Evolutionary conservation across 2,329 filamentous ascomycete species (phyloP).

Genomic region (Stromatinia cepivora): DNA sequence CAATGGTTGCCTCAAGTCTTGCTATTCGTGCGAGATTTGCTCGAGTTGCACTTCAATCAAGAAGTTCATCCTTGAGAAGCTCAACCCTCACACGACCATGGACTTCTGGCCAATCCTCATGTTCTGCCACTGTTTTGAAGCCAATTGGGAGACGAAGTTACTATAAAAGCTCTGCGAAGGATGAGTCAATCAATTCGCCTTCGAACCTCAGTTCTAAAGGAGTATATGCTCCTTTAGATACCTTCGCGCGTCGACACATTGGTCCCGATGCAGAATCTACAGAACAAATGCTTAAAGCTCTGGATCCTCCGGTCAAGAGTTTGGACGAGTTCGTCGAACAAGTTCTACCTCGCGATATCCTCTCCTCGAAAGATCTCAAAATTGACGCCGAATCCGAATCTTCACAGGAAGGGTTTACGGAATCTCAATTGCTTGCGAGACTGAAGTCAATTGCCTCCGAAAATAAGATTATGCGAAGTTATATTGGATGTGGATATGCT

Average conservation of each 20-base stretch:
- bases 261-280: slow-evolving; percentile 72
- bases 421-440: slow-evolving; percentile 58
- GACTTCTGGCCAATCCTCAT: slow-evolving; percentile 31
- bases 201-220: slow-evolving; percentile 36
- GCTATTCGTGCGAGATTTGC: slow-evolving; percentile 34
- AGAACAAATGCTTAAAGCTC: slow-evolving; percentile 73
- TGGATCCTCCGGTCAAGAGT: slow-evolving; percentile 71
- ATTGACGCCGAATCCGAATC: slow-evolving; percentile 49
- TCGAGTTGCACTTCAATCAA: slow-evolving; percentile 29
- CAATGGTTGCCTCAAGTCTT: slow-evolving; percentile 36
- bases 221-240: slow-evolving; percentile 50
- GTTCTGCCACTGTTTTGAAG: slow-evolving; percentile 21
- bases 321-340: slow-evolving; percentile 83
- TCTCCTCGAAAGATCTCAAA: slow-evolving; percentile 63
- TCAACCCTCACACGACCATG: slow-evolving; percentile 32
- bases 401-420: slow-evolving; percentile 45
- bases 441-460: slow-evolving; percentile 55
- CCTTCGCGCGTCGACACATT: slow-evolving; percentile 81
- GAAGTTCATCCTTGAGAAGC: slow-evolving; percentile 25
- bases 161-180: slow-evolving; percentile 39
- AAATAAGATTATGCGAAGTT: slow-evolving; percentile 64
- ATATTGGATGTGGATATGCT: slow-evolving; percentile 88
- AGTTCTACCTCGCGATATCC: slow-evolving; percentile 78
- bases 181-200: slow-evolving; percentile 33
- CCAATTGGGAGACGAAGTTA: slow-evolving; percentile 37